Conservation (phyloP, 2,329 filamentous ascomycete species). For the Sclerotinia trifoliorum region DNA sequence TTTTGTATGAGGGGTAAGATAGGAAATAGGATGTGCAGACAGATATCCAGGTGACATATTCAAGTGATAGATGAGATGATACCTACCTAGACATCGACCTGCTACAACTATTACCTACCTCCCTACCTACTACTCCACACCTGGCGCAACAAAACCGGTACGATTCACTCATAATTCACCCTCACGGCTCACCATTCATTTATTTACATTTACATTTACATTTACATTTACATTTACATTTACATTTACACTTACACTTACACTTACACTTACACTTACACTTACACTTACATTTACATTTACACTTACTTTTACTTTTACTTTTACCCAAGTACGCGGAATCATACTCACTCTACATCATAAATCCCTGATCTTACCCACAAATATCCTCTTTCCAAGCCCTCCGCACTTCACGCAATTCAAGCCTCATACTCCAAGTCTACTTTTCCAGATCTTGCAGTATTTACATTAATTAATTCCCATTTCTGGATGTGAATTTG, state of each 20-base stretch:
- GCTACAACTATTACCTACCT: not conserved
- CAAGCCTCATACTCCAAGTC: not conserved
- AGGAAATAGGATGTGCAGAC: not conserved
- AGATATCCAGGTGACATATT: not conserved
- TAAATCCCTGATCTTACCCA: conserved; percentile 11
- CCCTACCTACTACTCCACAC: too few relatives aligned
- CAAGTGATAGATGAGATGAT: not conserved
- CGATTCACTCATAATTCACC: not conserved
- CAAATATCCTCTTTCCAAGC: conserved; percentile 3
- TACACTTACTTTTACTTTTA: too few relatives aligned
- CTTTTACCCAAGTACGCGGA: not conserved
- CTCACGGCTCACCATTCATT: not conserved
- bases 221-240: too few relatives aligned
- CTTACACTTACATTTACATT: too few relatives aligned
- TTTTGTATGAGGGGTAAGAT: not conserved
- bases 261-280: too few relatives aligned
- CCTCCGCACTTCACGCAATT: not conserved
- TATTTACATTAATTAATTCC: not conserved
- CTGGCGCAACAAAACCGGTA: too few relatives aligned
- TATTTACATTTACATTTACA: too few relatives aligned
- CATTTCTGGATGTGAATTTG: not conserved
- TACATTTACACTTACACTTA: too few relatives aligned
- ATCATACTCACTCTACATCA: not conserved
- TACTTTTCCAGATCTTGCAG: not conserved
- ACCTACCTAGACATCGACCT: too few relatives aligned